Conservation (phyloP, 768 basidiomycete genomes). For the Lentinus tigrinus region DNA sequence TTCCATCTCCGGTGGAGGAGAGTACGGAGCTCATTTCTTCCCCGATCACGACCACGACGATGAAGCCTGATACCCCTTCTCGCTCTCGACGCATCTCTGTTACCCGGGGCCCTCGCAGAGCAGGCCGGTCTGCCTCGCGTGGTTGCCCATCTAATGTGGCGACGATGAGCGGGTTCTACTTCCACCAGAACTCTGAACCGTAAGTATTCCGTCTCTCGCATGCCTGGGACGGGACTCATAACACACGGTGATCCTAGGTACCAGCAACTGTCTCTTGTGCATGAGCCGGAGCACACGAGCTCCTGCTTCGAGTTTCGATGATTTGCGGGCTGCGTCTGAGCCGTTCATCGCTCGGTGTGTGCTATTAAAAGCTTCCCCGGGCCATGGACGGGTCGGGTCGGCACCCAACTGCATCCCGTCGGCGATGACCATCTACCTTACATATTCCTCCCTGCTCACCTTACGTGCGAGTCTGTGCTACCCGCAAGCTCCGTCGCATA, state of each 20-base stretch:
- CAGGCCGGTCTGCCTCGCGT: conserved; percentile 46
- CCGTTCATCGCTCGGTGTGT: neutral
- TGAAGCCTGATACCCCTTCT: conserved; percentile 25
- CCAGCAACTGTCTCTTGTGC: conserved; percentile 82
- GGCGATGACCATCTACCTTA: too few relatives aligned
- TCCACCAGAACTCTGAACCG: conserved; percentile 92
- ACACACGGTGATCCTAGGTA: conserved; percentile 48
- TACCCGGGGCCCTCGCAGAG: conserved; percentile 33
- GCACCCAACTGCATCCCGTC: neutral
- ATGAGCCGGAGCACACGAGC: conserved; percentile 71
- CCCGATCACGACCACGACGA: conserved; percentile 31
- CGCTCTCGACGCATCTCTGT: conserved; percentile 23
- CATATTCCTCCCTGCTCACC: neutral
- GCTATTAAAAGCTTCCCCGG: conserved; percentile 9
- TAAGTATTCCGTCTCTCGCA: conserved; percentile 41
- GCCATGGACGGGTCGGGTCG: neutral
- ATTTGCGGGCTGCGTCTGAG: neutral
- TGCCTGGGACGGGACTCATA: neutral
- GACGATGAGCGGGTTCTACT: conserved; percentile 89
- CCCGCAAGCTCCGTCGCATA: conserved; percentile 1
- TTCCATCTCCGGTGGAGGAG: conserved; percentile 19
- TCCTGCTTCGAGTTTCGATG: conserved; percentile 84
- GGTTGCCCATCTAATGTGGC: conserved; percentile 51
- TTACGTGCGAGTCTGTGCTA: conserved; percentile 1
- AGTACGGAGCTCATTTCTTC: neutral